Evolutionary conservation across 805 yeast genomes (phyloP).

Genomic region (Wickerhamomyces sydowiorum): DNA sequence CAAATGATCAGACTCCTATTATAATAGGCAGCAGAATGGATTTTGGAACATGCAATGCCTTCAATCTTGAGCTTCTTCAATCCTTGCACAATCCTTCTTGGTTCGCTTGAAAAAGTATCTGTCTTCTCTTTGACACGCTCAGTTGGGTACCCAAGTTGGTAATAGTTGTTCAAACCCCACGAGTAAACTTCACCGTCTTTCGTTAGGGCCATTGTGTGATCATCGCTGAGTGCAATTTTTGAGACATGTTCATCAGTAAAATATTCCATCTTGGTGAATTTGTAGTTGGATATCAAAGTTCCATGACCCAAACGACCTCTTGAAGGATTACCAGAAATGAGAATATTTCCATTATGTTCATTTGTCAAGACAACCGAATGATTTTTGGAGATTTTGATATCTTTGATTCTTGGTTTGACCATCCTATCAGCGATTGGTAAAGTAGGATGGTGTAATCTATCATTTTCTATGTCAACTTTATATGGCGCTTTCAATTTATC

Average conservation of each 20-base stretch:
- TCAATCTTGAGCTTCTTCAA: constrained; percentile 21
- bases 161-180: constrained; percentile 73
- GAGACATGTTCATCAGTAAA: constrained; percentile 29
- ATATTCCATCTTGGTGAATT: constrained; percentile 36
- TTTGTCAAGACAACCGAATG: constrained; percentile 59
- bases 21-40: constrained; percentile 62
- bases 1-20: constrained; percentile 46
- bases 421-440: constrained; percentile 22
- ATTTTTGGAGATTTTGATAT: constrained; percentile 51
- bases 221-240: constrained; percentile 49
- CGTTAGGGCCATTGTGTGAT: constrained; percentile 61
- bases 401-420: constrained; percentile 39
- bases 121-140: constrained; percentile 20
- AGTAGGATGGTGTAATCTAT: constrained; percentile 6
- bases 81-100: constrained; percentile 17
- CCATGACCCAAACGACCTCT: constrained; percentile 70
- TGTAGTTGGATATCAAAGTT: constrained; percentile 33
- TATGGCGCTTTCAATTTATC: constrained; percentile 39
- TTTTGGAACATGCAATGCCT: constrained; percentile 50
- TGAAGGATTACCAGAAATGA: constrained; percentile 60
- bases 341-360: constrained; percentile 40
- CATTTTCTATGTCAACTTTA: constrained; percentile 25
- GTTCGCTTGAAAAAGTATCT: constrained; percentile 22
- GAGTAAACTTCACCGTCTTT: constrained; percentile 49
- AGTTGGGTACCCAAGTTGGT: constrained; percentile 58